phyloP scores from a whole-genome alignment of 176 grass and related monocot genomes.

The Oryza nivara region DNA sequence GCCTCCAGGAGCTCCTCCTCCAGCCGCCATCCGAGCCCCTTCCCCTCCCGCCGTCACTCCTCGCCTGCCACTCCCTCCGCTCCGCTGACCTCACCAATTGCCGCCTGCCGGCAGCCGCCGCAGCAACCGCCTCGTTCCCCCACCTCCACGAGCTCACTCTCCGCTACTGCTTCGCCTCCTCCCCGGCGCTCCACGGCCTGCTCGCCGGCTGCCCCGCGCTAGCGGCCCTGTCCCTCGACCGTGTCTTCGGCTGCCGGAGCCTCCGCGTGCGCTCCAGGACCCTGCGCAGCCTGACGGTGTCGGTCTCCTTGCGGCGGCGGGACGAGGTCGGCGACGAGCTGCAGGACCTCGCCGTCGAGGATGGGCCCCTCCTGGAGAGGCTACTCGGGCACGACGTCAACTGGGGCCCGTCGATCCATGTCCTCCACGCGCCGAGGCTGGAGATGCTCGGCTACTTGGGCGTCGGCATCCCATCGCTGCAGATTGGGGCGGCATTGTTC shows the following conservation, averaged over 20 bases:
- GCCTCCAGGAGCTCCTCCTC: constrained; percentile 39
- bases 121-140: neutral
- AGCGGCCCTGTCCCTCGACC: constrained; percentile 28
- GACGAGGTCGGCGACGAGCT: neutral
- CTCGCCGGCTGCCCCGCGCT: constrained; percentile 37
- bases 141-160: constrained; percentile 39
- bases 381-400: constrained; percentile 47
- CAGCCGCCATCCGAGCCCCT: constrained; percentile 23
- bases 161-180: neutral
- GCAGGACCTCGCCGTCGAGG: constrained; percentile 36
- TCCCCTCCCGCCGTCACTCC: constrained; percentile 35
- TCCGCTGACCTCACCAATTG: constrained; percentile 47
- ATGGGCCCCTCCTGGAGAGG: constrained; percentile 43
- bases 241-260: constrained; percentile 35
- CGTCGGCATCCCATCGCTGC: constrained; percentile 37
- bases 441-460: constrained; percentile 42
- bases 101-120: constrained; percentile 3
- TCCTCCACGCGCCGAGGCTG: constrained; percentile 25
- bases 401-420: constrained; percentile 35
- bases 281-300: constrained; percentile 48
- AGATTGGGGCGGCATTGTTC: constrained; percentile 40
- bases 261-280: constrained; percentile 27
- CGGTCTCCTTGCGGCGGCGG: constrained; percentile 26
- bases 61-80: constrained; percentile 26
- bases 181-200: constrained; percentile 15